These are phyloP conservation scores for Phalaenopsis hybrid DNA, from an alignment of 116 monocot species.

Conservation along the genomic window DNA sequence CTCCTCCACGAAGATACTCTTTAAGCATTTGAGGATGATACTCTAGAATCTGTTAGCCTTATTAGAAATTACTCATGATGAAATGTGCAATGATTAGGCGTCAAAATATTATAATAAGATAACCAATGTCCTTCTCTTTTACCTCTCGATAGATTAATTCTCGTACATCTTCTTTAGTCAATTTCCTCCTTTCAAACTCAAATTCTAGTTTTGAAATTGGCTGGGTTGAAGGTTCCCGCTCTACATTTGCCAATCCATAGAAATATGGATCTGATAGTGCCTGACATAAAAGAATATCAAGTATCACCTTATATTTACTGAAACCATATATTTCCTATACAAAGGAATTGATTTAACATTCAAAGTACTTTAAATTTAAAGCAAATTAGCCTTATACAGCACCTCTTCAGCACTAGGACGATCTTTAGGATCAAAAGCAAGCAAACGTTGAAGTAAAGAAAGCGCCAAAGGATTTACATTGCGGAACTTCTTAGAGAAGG, in stretches of 20 bases:
- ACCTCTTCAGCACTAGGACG: slow-evolving; percentile 74
- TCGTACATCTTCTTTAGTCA: slow-evolving; percentile 57
- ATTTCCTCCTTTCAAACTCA: slow-evolving; percentile 62
- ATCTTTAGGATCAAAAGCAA: slow-evolving; percentile 84
- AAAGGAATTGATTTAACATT: not conserved
- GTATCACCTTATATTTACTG: not conserved
- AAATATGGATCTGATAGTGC: slow-evolving; percentile 58
- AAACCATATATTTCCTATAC: not conserved
- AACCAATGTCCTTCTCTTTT: slow-evolving; percentile 4
- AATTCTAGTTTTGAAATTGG: slow-evolving; percentile 66
- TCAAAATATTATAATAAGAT: not conserved
- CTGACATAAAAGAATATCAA: slow-evolving; percentile 15
- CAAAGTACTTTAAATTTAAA: not conserved
- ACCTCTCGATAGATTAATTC: slow-evolving; percentile 71
- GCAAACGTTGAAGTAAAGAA: slow-evolving; percentile 48
- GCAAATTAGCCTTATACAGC: slow-evolving; percentile 1
- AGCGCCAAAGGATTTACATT: slow-evolving; percentile 62
- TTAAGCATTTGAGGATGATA: slow-evolving; percentile 51
- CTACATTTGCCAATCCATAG: slow-evolving; percentile 36
- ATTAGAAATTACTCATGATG: slow-evolving; percentile 3
- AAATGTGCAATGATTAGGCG: not conserved
- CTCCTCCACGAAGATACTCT: slow-evolving; percentile 30
- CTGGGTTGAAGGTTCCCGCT: slow-evolving; percentile 48
- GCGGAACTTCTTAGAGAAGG: slow-evolving; percentile 60
- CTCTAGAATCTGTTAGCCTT: slow-evolving; percentile 34